phyloP scores from a whole-genome alignment of 192 early-diverging fungal genomes.

The Irineochytrium annulatum region DNA sequence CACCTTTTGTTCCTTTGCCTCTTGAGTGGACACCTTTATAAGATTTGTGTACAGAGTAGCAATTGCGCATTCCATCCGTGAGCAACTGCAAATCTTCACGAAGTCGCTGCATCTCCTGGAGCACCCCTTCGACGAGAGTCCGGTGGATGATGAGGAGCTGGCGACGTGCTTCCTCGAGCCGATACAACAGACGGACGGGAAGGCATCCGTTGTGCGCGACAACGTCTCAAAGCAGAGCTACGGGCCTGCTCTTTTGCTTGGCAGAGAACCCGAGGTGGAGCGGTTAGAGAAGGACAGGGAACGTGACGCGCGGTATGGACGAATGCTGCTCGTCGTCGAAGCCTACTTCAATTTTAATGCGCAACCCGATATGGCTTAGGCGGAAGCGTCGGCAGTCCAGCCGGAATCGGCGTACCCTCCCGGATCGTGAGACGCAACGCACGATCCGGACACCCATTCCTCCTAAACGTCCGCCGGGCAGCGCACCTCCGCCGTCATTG shows the following conservation, averaged over 20 bases:
- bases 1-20: neutral
- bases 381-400: neutral
- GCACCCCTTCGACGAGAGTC: slow-evolving; percentile 69
- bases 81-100: slow-evolving; percentile 81
- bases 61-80: slow-evolving; percentile 88
- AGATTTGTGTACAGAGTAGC: slow-evolving; percentile 57
- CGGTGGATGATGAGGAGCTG: slow-evolving; percentile 78
- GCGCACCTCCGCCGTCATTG: no score
- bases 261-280: neutral
- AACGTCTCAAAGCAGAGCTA: neutral
- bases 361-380: neutral
- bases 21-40: neutral
- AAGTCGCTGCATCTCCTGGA: slow-evolving; percentile 81
- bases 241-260: neutral
- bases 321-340: neutral
- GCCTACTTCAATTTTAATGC: no score
- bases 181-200: neutral
- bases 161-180: neutral
- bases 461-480: no score
- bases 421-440: neutral
- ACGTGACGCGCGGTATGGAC: neutral
- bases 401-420: neutral
- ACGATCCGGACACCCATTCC: neutral
- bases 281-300: neutral
- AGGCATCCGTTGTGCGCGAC: neutral